These are phyloP conservation scores for Cryphonectria carpinicola DNA, from an alignment of 2,329 filamentous ascomycete species.

Conservation along the genomic window DNA sequence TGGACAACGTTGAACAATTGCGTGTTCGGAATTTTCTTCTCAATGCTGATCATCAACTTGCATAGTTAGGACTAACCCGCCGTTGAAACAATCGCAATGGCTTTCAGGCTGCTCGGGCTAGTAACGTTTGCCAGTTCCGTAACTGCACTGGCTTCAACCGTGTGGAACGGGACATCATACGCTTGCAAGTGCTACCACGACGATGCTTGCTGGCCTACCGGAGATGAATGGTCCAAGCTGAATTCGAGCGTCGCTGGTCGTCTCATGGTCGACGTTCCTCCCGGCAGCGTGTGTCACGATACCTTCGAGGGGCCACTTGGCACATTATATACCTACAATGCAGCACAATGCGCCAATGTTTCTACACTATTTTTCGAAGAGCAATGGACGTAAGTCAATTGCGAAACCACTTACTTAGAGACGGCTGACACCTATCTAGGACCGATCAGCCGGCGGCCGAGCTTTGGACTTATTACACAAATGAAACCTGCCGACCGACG, in stretches of 20 bases:
- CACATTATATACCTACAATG: conserved; percentile 41
- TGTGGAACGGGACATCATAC: conserved; percentile 37
- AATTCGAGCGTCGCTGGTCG: conserved; percentile 44
- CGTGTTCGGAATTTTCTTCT: neutral
- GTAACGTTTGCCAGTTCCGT: neutral
- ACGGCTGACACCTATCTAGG: conserved; percentile 13
- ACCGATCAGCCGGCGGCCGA: conserved; percentile 34
- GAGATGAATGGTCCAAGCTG: conserved; percentile 35
- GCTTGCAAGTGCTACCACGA: conserved; percentile 40
- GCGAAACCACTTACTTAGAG: neutral
- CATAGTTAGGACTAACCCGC: neutral
- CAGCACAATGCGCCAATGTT: conserved; percentile 39
- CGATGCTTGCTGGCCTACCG: conserved; percentile 39
- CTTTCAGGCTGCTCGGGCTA: neutral
- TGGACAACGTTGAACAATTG: neutral
- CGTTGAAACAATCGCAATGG: neutral
- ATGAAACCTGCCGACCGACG: conserved; percentile 46
- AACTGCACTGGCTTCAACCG: conserved; percentile 6
- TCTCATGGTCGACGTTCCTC: conserved; percentile 38
- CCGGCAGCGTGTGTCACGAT: conserved; percentile 42
- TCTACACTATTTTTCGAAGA: neutral
- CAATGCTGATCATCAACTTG: neutral
- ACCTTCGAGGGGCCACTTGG: conserved; percentile 44
- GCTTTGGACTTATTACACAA: conserved; percentile 49
- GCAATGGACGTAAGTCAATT: neutral